phyloP scores from a whole-genome alignment of 306 rosid genomes.

The Inga leiocalycina region DNA sequence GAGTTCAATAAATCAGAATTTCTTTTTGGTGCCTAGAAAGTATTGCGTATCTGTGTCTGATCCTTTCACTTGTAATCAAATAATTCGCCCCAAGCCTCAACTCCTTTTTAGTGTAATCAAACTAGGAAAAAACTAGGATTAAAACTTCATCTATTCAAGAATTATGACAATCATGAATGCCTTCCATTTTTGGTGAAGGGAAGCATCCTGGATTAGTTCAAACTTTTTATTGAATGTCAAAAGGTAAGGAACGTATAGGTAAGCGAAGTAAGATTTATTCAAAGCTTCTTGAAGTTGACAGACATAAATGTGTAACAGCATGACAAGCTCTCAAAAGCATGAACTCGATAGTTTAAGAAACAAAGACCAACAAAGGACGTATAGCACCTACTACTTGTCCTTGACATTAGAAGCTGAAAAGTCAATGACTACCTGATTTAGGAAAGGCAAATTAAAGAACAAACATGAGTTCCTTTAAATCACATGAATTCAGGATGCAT shows the following conservation, averaged over 20 bases:
- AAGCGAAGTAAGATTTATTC: background rate
- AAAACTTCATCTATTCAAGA: constrained; percentile 79
- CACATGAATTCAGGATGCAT: background rate
- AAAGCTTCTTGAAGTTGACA: background rate
- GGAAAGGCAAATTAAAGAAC: background rate
- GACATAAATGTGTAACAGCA: constrained; percentile 13
- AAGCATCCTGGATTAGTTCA: constrained; percentile 70
- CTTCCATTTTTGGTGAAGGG: constrained; percentile 79
- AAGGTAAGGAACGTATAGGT: background rate
- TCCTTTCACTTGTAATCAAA: constrained; percentile 14
- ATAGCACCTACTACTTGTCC: constrained; percentile 62
- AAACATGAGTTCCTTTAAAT: background rate
- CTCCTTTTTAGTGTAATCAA: constrained; percentile 9
- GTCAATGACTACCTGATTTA: constrained; percentile 31
- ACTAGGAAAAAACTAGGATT: background rate
- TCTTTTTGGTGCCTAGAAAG: background rate
- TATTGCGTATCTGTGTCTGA: background rate
- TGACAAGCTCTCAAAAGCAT: constrained; percentile 9
- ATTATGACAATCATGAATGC: constrained; percentile 79
- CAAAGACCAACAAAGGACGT: constrained; percentile 9
- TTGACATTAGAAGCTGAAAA: constrained; percentile 60
- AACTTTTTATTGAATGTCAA: constrained; percentile 17
- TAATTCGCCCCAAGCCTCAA: constrained; percentile 16
- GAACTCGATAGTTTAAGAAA: background rate
- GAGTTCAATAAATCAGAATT: background rate